These are phyloP conservation scores for Mesotaenium endlicherianum DNA, from an alignment of 139 green algal species.

Conservation along the genomic window DNA sequence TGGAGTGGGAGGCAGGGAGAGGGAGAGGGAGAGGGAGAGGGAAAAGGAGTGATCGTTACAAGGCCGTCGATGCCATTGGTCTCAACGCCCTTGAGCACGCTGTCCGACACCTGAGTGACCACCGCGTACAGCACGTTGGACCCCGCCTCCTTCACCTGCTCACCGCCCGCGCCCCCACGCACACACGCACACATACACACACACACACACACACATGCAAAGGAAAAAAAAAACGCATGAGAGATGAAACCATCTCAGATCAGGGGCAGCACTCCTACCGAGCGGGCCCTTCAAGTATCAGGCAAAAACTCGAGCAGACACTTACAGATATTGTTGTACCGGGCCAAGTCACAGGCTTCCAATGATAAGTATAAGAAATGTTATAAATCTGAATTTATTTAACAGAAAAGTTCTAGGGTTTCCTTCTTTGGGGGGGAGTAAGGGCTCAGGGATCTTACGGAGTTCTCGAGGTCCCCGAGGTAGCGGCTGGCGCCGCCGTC, in stretches of 20 bases:
- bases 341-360: no score
- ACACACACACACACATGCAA: no score
- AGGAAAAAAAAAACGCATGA: no score
- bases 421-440: background rate
- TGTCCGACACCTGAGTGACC: conserved; percentile 41
- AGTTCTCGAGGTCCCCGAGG: conserved; percentile 15
- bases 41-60: conserved; percentile 21
- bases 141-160: conserved; percentile 34
- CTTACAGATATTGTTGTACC: no score
- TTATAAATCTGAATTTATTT: no score
- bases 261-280: no score
- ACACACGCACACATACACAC: background rate
- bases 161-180: no score
- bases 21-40: background rate
- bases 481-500: conserved; percentile 15
- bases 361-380: no score
- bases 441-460: background rate
- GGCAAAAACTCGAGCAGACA: no score
- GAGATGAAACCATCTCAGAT: no score
- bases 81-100: conserved; percentile 35
- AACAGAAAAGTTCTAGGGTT: background rate
- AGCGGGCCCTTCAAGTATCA: no score
- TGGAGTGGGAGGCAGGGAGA: no score
- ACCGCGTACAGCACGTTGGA: conserved; percentile 40
- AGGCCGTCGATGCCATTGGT: conserved; percentile 33